Evolutionary conservation across 2,329 filamentous ascomycete genomes (phyloP), one percentile per base, ranked within the genome.

Genomic region (Fusarium liriodendri): DNA sequence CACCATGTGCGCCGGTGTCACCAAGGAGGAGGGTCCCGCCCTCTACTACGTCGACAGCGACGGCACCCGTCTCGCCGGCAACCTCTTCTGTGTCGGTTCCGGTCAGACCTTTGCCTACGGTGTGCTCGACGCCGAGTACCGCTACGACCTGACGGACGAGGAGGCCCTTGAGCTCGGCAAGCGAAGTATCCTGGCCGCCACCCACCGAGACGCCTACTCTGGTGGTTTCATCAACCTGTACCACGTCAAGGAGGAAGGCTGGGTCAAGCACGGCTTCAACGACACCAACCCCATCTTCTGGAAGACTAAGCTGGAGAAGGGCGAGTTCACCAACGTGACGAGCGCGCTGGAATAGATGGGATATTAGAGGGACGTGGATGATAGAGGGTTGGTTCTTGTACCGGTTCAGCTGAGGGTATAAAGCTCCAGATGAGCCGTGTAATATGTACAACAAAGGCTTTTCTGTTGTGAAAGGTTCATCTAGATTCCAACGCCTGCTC

Each of bases 271-370:
- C 82, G 97, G 97, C 72, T 99, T 99, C 89, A 95, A 88, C 81
- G 97, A 99, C 85, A 98, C 96, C 78, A 98, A 98, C 88, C 96
- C 96, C 52, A 97, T 98, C 82, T 99, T 99, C 92, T 99, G 97
- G 97, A 93, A 97, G 89, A 98, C 95, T 59, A 99, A 99, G 91
- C 86, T 99, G 81, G 93, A 98, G 84, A 97, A 97, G 91, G 95
- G 95, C 84, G 97, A 99, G 88, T 99, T 99, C 85, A 96, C 93
- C 74, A 98, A 98, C 83, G 95, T 98, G 63, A 97, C 94, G 67
- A 94, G 93, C 79, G 87, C 92, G 80, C 83, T 97, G 81, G 89
- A 89, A n/a, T 90, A 78, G 47, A 67, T 40, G 64, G 20, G 47
- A 68, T 73, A 55, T 60, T 20, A 38, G 55, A 33, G n/a, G n/a